phyloP scores from a whole-genome alignment of 129 eudicot species.

The Ambrosia trifida region DNA sequence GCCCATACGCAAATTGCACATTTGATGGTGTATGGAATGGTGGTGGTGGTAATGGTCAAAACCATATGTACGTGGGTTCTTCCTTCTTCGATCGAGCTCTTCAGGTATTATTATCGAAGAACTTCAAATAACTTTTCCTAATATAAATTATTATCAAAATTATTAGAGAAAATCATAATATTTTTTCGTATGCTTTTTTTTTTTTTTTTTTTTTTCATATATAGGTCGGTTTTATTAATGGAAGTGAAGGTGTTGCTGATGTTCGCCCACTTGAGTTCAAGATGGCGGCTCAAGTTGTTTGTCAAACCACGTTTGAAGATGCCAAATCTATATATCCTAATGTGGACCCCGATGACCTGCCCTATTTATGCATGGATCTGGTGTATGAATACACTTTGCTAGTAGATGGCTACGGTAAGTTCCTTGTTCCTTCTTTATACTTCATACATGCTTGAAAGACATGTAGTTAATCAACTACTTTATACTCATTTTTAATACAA shows the following conservation, averaged over 20 bases:
- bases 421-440: background rate
- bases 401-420: slow-evolving; percentile 92
- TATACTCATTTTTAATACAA: no score
- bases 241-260: slow-evolving; percentile 52
- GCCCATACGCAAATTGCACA: slow-evolving; percentile 91
- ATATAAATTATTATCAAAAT: background rate
- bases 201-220: background rate
- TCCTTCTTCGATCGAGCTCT: slow-evolving; percentile 94
- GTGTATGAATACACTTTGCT: slow-evolving; percentile 90
- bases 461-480: no score
- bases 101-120: slow-evolving; percentile 51
- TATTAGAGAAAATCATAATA: background rate
- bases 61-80: slow-evolving; percentile 86
- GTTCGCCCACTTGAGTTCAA: slow-evolving; percentile 75
- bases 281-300: slow-evolving; percentile 79
- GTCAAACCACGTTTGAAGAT: slow-evolving; percentile 59
- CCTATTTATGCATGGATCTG: slow-evolving; percentile 95
- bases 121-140: background rate
- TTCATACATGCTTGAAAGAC: background rate
- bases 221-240: slow-evolving; percentile 81
- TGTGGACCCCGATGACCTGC: slow-evolving; percentile 58
- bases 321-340: slow-evolving; percentile 56
- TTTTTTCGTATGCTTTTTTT: no score
- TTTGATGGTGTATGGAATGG: slow-evolving; percentile 98
- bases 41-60: slow-evolving; percentile 97